A percentile compares a stretch with the other conserved stretches of the same genome.
These are phyloP conservation scores for Ambrosia trifida DNA, from an alignment of 129 eudicot species.

Conservation along the genomic window DNA sequence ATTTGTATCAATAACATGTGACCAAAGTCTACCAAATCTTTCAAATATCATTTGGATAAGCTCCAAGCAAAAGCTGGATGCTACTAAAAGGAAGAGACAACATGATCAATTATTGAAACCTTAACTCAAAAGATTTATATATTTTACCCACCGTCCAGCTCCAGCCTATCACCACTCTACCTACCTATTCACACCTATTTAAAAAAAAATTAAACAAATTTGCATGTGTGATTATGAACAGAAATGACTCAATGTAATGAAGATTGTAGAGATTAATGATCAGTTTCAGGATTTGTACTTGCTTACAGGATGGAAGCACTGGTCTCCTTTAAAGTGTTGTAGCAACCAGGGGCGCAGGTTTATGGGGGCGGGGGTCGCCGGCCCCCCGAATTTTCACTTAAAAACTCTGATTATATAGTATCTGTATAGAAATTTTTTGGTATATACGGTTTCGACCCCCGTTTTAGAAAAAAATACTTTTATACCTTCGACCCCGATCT, in stretches of 20 bases:
- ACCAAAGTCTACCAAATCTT: conserved; percentile 11
- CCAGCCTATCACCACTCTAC: conserved; percentile 1
- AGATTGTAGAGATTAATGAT: no score
- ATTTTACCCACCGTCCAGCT: conserved; percentile 10
- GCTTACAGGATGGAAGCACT: no score
- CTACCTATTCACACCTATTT: conserved; percentile 4
- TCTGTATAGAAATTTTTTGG: no score
- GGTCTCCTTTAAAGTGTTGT: no score
- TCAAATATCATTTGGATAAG: conserved; percentile 14
- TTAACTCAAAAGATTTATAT: conserved; percentile 1
- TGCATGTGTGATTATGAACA: conserved; percentile 3
- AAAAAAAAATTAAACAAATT: background rate
- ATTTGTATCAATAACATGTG: conserved; percentile 18
- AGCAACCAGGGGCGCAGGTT: no score
- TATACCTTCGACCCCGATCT: no score
- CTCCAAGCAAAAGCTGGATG: conserved; percentile 33
- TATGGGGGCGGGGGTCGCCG: no score
- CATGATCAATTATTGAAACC: conserved; percentile 12
- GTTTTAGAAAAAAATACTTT: no score
- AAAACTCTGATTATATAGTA: no score
- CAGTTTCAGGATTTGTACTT: no score
- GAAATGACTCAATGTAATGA: background rate
- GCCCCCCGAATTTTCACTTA: no score
- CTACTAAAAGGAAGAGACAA: conserved; percentile 28
- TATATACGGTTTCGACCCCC: no score